phyloP scores from a whole-genome alignment of 805 yeast genomes.

The Grigorovia jiainica region DNA sequence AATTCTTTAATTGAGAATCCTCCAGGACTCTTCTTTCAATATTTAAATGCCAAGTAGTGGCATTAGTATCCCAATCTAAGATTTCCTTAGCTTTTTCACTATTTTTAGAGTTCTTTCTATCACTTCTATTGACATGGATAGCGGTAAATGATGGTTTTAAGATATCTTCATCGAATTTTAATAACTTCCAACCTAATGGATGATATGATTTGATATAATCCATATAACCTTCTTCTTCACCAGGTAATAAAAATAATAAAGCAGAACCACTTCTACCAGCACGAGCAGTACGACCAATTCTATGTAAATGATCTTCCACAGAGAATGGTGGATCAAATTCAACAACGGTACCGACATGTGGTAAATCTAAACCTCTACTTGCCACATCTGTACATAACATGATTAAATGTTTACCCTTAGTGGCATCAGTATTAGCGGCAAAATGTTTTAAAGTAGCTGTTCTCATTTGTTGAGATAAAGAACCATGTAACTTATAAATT shows the following conservation, averaged over 20 bases:
- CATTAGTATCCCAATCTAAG: slow-evolving; percentile 77
- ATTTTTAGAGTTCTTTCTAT: slow-evolving; percentile 24
- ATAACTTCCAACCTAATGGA: slow-evolving; percentile 41
- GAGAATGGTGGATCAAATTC: slow-evolving; percentile 95
- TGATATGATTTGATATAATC: slow-evolving; percentile 52
- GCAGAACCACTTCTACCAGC: slow-evolving; percentile 86
- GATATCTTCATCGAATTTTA: slow-evolving; percentile 39
- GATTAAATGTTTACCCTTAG: slow-evolving; percentile 47
- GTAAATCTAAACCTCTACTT: slow-evolving; percentile 90
- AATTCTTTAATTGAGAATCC: slow-evolving; percentile 45
- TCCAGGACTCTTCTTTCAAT: slow-evolving; percentile 83
- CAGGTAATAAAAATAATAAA: slow-evolving; percentile 73
- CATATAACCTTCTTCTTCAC: slow-evolving; percentile 76
- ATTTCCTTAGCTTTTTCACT: slow-evolving; percentile 24
- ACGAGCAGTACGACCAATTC: slow-evolving; percentile 97
- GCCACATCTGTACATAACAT: slow-evolving; percentile 97
- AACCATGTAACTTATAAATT: slow-evolving; percentile 78
- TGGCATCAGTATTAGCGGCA: slow-evolving; percentile 31
- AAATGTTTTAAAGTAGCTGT: slow-evolving; percentile 65
- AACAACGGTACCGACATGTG: slow-evolving; percentile 72
- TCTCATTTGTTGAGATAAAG: slow-evolving; percentile 75
- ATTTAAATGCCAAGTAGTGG: slow-evolving; percentile 91
- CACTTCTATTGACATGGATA: slow-evolving; percentile 26
- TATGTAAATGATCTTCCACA: slow-evolving; percentile 87
- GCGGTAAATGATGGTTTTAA: slow-evolving; percentile 30